phyloP scores from a whole-genome alignment of 2,329 filamentous ascomycete genomes.

The Cladophialophora bantiana region DNA sequence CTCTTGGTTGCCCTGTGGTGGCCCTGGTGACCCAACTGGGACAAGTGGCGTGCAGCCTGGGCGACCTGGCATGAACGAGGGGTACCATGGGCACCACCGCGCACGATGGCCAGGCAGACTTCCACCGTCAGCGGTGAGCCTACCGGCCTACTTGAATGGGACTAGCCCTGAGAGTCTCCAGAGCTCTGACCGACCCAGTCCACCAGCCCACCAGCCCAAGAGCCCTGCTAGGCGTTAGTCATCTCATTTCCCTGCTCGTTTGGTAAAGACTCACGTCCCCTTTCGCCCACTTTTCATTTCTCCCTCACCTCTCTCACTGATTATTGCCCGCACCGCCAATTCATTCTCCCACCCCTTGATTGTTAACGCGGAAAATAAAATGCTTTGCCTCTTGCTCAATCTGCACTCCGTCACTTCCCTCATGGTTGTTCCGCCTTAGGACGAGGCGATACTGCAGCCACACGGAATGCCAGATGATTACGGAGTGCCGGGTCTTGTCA shows the following conservation, averaged over 20 bases:
- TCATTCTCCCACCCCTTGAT: constrained; percentile 2
- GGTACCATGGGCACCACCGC: background rate
- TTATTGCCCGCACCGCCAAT: background rate
- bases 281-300: background rate
- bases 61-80: background rate
- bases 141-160: no score
- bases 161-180: no score
- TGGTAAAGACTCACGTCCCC: background rate
- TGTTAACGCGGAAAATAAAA: background rate
- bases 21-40: background rate
- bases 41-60: background rate
- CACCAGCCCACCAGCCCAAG: no score
- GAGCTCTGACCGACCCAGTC: no score
- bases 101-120: background rate
- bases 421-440: background rate
- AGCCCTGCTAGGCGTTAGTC: background rate
- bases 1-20: background rate
- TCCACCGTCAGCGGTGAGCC: background rate
- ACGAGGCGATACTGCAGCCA: background rate
- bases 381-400: constrained; percentile 2
- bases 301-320: background rate
- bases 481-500: no score
- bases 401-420: background rate
- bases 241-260: background rate
- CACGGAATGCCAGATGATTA: background rate